Evolutionary conservation across 225 moss, liverwort and hornwort species (phyloP).

Genomic region (Sphagnum contortum): DNA sequence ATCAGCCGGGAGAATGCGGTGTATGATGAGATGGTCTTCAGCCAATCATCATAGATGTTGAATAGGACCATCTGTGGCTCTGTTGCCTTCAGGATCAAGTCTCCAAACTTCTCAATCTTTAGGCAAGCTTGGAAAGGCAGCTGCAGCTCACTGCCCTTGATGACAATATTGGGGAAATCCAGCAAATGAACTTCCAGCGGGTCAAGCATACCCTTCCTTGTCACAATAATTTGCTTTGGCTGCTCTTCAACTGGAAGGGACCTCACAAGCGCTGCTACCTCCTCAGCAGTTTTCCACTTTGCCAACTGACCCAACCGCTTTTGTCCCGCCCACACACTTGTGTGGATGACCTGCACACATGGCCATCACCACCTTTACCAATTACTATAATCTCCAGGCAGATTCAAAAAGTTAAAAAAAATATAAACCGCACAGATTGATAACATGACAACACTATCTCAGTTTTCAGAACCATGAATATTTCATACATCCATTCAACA

Average conservation of each 20-base stretch:
- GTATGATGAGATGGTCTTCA: conserved; percentile 97
- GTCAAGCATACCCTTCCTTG: conserved; percentile 99
- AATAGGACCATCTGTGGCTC: conserved; percentile 99
- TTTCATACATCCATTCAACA: too few relatives aligned
- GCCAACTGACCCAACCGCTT: conserved; percentile 98
- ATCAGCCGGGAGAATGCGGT: conserved; percentile 96
- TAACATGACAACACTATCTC: too few relatives aligned
- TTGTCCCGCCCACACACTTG: conserved; percentile 99
- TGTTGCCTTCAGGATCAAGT: conserved; percentile 95
- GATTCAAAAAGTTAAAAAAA: too few relatives aligned
- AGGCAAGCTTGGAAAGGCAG: conserved; percentile 98
- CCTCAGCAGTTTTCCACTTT: conserved; percentile 99
- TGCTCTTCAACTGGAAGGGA: conserved; percentile 98
- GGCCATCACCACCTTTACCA: neutral
- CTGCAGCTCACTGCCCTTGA: conserved; percentile 99
- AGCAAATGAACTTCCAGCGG: conserved; percentile 96
- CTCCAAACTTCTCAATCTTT: conserved; percentile 99
- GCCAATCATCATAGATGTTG: conserved; percentile 98
- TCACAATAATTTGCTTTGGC: conserved; percentile 99
- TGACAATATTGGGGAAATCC: conserved; percentile 98
- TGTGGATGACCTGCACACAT: conserved; percentile 70
- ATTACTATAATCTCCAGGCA: too few relatives aligned
- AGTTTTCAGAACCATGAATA: too few relatives aligned
- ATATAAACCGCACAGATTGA: too few relatives aligned
- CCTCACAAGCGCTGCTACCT: conserved; percentile 95